These are phyloP conservation scores for Glaciozyma martinii DNA, from an alignment of 768 basidiomycete genomes.

Conservation along the genomic window DNA sequence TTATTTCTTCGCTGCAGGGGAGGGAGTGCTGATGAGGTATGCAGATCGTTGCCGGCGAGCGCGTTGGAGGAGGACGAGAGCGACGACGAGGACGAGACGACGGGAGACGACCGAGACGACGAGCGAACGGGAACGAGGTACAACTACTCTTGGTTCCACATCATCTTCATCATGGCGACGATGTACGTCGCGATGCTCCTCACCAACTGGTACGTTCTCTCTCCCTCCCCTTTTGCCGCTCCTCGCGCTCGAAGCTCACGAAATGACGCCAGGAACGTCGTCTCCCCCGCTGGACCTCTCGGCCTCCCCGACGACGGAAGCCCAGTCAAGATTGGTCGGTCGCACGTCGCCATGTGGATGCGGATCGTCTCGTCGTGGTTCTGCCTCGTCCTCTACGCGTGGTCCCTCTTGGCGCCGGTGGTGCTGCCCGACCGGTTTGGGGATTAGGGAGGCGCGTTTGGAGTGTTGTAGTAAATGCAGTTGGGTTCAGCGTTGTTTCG, in stretches of 20 bases:
- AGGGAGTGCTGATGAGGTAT: neutral
- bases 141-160: constrained; percentile 98
- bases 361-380: constrained; percentile 91
- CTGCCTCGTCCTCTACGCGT: constrained; percentile 67
- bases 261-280: constrained; percentile 38
- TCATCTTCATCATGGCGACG: constrained; percentile 87
- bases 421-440: constrained; percentile 75
- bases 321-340: constrained; percentile 82
- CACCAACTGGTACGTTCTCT: constrained; percentile 77
- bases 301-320: constrained; percentile 6
- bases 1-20: neutral
- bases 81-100: constrained; percentile 55
- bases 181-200: constrained; percentile 98
- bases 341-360: constrained; percentile 99
- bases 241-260: neutral
- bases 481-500: too few species aligned
- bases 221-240: neutral
- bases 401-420: constrained; percentile 81
- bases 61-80: constrained; percentile 58
- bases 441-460: neutral
- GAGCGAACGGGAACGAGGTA: constrained; percentile 89
- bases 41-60: constrained; percentile 82
- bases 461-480: too few species aligned
- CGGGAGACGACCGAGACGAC: constrained; percentile 60
- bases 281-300: constrained; percentile 22